Base-by-base conservation (phyloP, 1,284 basidiomycete genomes). In the Ceratobasidium sp. region DNA sequence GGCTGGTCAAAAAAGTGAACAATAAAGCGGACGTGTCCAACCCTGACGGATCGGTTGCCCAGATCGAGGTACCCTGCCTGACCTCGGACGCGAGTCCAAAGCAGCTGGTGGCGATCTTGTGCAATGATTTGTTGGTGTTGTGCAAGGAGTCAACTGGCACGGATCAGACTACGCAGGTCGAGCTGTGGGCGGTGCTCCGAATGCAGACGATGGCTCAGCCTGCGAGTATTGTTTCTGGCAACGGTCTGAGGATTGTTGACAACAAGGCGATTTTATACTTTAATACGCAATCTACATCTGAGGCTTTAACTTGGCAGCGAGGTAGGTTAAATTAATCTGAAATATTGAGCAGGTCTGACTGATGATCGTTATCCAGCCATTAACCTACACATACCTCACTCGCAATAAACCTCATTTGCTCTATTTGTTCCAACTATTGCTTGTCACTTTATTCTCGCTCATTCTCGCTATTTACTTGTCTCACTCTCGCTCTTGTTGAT, bases 201-300 rank as follows among this genome's bases (percentile, higher is more conserved):
- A 95, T 98, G 94, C 95, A 95, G 84, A 97, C 94, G 0, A 85
- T 95, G 78, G 92, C 93, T 44, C 95, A 95, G 84, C 95, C 94
- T 6, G 95, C 95, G n/a, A 95, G 93, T 81, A 94, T 97, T 77
- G 93, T 95, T 42, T 92, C 95, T 83, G 94, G 93, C 68, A 96
- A 94, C 84, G 91, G 92, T 76, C 89, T 95, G 69, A 92, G 94
- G 58, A 88, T 95, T 78, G 92, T 95, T 73, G 94, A 96, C 82
- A 94, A 94, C 85, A 95, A 95, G 86, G 96, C 96, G 7, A 96
- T 98, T 81, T 88, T 97, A 77, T 98, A 98, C 86, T 95, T 98
- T 83, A 94, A 95, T 83, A 94, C 94, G 64, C 91, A 93, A 40
- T 92, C 93, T 12, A 90, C 93, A 40, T 93, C 92, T 72, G 93